A percentile compares a stretch with the other conserved stretches of the same genome.
Evolutionary conservation across 208 protist genomes (phyloP).

Genomic region (Leishmania major): DNA sequence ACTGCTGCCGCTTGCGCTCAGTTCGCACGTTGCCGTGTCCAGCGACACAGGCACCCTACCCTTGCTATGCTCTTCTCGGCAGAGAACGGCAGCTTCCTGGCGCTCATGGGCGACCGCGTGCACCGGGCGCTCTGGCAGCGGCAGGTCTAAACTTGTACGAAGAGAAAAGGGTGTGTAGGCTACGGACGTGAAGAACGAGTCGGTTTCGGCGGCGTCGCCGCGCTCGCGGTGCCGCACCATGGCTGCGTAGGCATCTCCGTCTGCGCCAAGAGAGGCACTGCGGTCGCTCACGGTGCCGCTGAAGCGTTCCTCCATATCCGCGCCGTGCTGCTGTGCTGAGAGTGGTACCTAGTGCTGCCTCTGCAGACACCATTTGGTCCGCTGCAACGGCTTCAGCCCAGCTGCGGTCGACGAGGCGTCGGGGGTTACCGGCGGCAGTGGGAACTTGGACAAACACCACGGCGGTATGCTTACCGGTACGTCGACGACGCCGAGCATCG

Average conservation of each 20-base stretch:
- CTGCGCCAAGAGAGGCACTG: neutral
- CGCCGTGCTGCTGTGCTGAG: slow-evolving; percentile 3
- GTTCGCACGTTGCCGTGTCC: slow-evolving; percentile 18
- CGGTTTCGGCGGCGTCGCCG: neutral
- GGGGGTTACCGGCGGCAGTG: neutral
- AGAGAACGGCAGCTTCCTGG: slow-evolving; percentile 5
- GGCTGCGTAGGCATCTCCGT: neutral
- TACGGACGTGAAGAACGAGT: neutral
- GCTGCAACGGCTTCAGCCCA: neutral
- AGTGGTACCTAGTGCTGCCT: slow-evolving; percentile 32
- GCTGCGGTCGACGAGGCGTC: neutral
- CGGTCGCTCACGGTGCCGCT: neutral
- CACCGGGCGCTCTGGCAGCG: slow-evolving; percentile 15
- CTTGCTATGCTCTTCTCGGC: neutral
- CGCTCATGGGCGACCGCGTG: slow-evolving; percentile 21
- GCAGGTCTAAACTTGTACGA: neutral
- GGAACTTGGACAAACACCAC: slow-evolving; percentile 31
- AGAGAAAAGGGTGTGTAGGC: neutral
- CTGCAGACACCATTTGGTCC: slow-evolving; percentile 16
- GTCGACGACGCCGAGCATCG: slow-evolving; percentile 44
- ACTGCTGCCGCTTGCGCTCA: neutral
- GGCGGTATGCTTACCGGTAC: slow-evolving; percentile 44
- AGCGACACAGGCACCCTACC: slow-evolving; percentile 12
- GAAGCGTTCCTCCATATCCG: neutral
- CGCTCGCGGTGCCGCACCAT: neutral